Base-by-base conservation (phyloP, 2,329 filamentous ascomycete genomes). In the Neofusicoccum cordaticola region DNA sequence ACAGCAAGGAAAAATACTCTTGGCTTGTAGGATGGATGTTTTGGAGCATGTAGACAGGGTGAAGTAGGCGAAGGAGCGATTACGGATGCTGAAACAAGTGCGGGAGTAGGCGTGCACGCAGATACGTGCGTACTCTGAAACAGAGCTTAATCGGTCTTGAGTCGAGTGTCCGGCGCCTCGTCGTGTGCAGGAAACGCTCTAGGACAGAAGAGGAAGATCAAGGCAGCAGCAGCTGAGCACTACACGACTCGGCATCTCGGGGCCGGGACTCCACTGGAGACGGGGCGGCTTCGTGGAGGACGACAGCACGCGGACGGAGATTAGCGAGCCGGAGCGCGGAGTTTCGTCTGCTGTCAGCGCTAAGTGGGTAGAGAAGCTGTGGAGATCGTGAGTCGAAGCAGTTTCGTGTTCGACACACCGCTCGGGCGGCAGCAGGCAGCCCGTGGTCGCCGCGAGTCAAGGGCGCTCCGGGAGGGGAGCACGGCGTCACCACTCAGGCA, bases 401-500 rank as follows among this genome's bases (percentile, higher is more conserved):
- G n/a, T 39, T 44, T 44, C 37, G 52, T 57, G 37, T 58, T 13
- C 22, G 27, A 45, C 53, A 58, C 53, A 58, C 53, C 53, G 53
- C 53, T 35, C 27, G 39, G 19, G 53, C 19, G 22, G 22, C 22
- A 22, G 22, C 22, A 22, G 22, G 22, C 22, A 22, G 22, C 2
- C 3, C 22, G 22, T 22, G 22, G 22, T 22, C 22, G 22, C 22
- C 3, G 22, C 22, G 22, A 22, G 22, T 22, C 22, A 22, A 22
- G 22, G 22, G 22, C 22, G 19, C 22, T 22, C 22, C 22, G 3
- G 22, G 19, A 22, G 19, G 19, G 19, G 22, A 22, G 22, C 22
- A 22, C 22, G 19, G 56, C 56, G 56, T 60, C 56, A 60, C 42
- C 56, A 60, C 56, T 60, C 56, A 47, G 31, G 15, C 42, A 48